Conservation (phyloP, 164 flowering plant species). For the Kingdonia uniflora region DNA sequence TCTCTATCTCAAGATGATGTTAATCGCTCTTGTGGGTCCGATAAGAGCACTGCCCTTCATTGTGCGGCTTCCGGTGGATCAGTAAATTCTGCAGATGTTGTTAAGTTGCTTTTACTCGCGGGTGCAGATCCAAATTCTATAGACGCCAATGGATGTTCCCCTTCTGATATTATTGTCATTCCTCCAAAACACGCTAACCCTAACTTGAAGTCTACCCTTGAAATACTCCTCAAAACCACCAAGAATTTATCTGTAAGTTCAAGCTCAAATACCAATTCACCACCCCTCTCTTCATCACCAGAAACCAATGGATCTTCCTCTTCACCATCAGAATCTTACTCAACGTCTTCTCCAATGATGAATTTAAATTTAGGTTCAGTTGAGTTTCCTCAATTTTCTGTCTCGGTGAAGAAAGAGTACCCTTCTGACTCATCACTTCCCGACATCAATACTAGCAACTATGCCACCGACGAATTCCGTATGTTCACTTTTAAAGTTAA, state of each 20-base stretch:
- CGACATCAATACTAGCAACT: slow-evolving; percentile 86
- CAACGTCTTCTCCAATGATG: slow-evolving; percentile 31
- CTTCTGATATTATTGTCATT: slow-evolving; percentile 60
- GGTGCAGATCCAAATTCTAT: slow-evolving; percentile 59
- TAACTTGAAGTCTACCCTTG: slow-evolving; percentile 30
- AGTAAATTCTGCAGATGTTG: slow-evolving; percentile 49
- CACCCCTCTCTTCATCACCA: slow-evolving; percentile 49
- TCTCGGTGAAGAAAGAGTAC: slow-evolving; percentile 58
- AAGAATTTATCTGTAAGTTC: slow-evolving; percentile 13
- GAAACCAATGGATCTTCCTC: slow-evolving; percentile 35
- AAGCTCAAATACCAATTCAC: slow-evolving; percentile 34
- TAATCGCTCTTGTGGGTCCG: slow-evolving; percentile 52
- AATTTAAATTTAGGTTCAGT: slow-evolving; percentile 13
- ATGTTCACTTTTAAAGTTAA: slow-evolving; percentile 85
- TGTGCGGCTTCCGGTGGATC: slow-evolving; percentile 96
- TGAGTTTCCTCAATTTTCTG: slow-evolving; percentile 6
- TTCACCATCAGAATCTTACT: slow-evolving; percentile 40
- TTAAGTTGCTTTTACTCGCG: slow-evolving; percentile 51
- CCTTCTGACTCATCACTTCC: slow-evolving; percentile 82
- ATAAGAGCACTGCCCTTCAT: slow-evolving; percentile 80
- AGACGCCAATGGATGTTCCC: slow-evolving; percentile 57
- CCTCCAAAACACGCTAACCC: slow-evolving; percentile 37
- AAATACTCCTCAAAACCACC: slow-evolving; percentile 40
- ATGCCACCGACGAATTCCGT: slow-evolving; percentile 76
- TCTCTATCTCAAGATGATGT: slow-evolving; percentile 49